Conservation (phyloP, 306 rosid genomes). For the Fragaria nilgerrensis region DNA sequence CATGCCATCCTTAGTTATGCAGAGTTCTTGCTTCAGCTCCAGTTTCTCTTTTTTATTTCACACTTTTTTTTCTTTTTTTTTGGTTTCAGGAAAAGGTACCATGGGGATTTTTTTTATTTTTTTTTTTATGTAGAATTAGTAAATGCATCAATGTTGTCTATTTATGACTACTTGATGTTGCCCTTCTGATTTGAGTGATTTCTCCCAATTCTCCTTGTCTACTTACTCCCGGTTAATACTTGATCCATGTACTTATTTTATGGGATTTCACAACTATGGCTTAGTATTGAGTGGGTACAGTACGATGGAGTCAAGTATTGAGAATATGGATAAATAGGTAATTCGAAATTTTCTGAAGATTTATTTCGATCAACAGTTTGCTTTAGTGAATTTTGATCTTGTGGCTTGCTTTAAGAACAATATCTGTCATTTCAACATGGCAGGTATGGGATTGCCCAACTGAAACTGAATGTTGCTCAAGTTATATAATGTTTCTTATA, state of each 20-base stretch:
- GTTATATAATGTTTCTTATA: too few species aligned
- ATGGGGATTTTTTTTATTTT: neutral
- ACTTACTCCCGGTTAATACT: neutral
- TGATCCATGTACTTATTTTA: neutral
- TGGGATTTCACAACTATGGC: neutral
- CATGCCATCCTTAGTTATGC: neutral
- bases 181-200: neutral
- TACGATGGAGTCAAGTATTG: neutral
- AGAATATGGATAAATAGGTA: neutral
- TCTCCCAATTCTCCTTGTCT: neutral
- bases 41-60: neutral
- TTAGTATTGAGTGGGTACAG: neutral
- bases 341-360: neutral
- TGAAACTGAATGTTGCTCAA: too few species aligned
- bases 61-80: neutral
- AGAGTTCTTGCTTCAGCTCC: neutral
- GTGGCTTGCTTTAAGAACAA: too few species aligned
- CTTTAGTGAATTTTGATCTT: too few species aligned
- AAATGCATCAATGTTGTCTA: neutral
- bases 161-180: neutral
- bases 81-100: neutral
- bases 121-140: constrained; percentile 22
- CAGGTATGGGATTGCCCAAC: too few species aligned
- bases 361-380: too few species aligned
- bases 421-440: too few species aligned